Conservation (phyloP, 495 filamentous ascomycete genomes). For the Choiromyces venosus region DNA sequence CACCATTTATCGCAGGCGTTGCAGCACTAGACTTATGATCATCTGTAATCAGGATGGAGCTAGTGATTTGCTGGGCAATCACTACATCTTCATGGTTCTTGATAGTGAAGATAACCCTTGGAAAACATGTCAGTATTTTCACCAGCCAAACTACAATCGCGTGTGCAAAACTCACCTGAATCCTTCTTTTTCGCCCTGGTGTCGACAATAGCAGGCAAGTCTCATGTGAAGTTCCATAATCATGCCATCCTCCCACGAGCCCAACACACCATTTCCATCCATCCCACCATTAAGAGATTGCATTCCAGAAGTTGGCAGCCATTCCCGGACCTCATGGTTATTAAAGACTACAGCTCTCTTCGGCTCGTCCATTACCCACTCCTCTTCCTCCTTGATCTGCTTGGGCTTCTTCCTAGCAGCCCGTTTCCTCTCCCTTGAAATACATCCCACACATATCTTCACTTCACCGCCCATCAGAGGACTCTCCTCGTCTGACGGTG, state of each 20-base stretch:
- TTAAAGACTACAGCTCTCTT: slow-evolving; percentile 90
- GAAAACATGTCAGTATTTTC: slow-evolving; percentile 18
- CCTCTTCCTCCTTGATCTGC: slow-evolving; percentile 74
- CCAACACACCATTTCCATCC: slow-evolving; percentile 35
- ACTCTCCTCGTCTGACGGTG: slow-evolving; percentile 54
- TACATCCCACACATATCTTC: slow-evolving; percentile 76
- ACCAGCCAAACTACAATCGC: background rate
- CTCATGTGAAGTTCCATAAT: slow-evolving; percentile 82
- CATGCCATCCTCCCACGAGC: slow-evolving; percentile 50
- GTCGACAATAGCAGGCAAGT: slow-evolving; percentile 95
- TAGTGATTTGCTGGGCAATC: slow-evolving; percentile 76
- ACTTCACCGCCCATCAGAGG: slow-evolving; percentile 82
- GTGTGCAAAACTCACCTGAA: slow-evolving; percentile 56
- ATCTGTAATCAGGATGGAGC: slow-evolving; percentile 89
- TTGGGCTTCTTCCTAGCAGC: slow-evolving; percentile 83
- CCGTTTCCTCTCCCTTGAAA: slow-evolving; percentile 78
- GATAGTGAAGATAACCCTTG: slow-evolving; percentile 80
- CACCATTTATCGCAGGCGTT: slow-evolving; percentile 25
- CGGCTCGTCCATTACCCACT: slow-evolving; percentile 70
- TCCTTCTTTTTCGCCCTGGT: slow-evolving; percentile 84
- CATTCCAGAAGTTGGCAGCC: slow-evolving; percentile 50
- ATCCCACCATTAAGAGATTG: slow-evolving; percentile 12
- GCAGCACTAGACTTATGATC: slow-evolving; percentile 77
- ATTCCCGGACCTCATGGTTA: slow-evolving; percentile 82
- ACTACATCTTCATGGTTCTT: slow-evolving; percentile 69